phyloP scores from a whole-genome alignment of 2,329 filamentous ascomycete species.

The Ceratocystis cacaofunesta region DNA sequence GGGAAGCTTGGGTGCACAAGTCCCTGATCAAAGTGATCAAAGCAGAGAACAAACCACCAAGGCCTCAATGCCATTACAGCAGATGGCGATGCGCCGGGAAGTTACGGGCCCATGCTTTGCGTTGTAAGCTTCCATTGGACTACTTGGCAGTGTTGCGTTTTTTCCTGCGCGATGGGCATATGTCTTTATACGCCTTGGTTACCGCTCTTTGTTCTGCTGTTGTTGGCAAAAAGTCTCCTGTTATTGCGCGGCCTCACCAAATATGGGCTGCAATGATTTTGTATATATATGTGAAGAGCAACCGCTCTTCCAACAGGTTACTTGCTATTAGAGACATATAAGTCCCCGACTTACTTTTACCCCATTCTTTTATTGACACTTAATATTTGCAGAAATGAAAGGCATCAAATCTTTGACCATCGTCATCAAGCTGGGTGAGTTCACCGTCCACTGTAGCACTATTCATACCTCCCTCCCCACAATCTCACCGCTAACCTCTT shows the following conservation, averaged over 20 bases:
- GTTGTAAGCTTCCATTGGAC: background rate
- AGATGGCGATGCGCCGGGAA: background rate
- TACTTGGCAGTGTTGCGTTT: background rate
- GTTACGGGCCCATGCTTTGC: constrained; percentile 1
- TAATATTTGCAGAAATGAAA: constrained; percentile 42
- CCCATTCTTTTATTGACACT: background rate
- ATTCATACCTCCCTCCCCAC: background rate
- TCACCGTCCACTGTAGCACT: background rate
- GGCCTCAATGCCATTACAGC: background rate
- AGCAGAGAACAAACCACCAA: background rate
- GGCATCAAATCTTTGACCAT: constrained; percentile 52
- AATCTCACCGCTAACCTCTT: background rate
- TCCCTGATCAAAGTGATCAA: background rate
- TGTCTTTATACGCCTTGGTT: background rate
- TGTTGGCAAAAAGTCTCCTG: constrained; percentile 1
- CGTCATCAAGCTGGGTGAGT: constrained; percentile 75
- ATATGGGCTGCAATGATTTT: background rate
- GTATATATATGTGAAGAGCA: background rate
- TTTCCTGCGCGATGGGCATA: background rate
- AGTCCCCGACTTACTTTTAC: background rate
- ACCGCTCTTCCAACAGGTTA: background rate
- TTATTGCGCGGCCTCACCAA: background rate
- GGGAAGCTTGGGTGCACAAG: background rate
- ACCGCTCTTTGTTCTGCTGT: background rate
- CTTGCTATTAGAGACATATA: too few relatives aligned